phyloP scores from a whole-genome alignment of 352 stramenopile genomes.

The Plasmopara viticola region DNA sequence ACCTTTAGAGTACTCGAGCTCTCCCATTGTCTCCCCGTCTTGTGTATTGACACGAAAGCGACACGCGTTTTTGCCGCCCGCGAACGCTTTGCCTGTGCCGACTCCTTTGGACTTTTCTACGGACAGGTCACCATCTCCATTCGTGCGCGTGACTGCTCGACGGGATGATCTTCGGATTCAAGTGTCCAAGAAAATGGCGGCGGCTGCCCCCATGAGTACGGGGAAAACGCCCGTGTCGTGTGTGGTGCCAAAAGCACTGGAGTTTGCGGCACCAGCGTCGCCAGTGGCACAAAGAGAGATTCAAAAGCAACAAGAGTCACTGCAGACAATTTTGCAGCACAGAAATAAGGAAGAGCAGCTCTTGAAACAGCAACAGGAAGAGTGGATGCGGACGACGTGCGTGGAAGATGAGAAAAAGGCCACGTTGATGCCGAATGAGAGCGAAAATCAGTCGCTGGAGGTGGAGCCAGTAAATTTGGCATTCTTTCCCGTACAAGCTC shows the following conservation, averaged over 20 bases:
- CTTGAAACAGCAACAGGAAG: slow-evolving; percentile 66
- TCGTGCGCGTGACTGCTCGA: slow-evolving; percentile 17
- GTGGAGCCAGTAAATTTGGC: slow-evolving; percentile 15
- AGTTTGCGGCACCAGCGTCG: slow-evolving; percentile 48
- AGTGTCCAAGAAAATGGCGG: slow-evolving; percentile 75
- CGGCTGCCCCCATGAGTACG: slow-evolving; percentile 18
- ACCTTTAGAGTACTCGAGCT: slow-evolving; percentile 30
- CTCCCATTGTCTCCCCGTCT: slow-evolving; percentile 24
- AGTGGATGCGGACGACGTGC: slow-evolving; percentile 55
- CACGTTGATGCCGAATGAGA: slow-evolving; percentile 12
- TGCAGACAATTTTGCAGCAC: slow-evolving; percentile 54
- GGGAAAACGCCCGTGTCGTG: slow-evolving; percentile 1
- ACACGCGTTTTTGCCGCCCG: slow-evolving; percentile 17
- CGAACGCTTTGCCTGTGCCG: slow-evolving; percentile 4
- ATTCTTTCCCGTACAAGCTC: slow-evolving; percentile 22
- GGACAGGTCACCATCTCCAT: slow-evolving; percentile 7
- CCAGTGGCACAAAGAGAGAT: slow-evolving; percentile 61
- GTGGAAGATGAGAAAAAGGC: slow-evolving; percentile 10
- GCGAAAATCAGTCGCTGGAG: slow-evolving; percentile 8
- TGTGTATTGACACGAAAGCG: slow-evolving; percentile 15
- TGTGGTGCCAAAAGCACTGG: slow-evolving; percentile 13
- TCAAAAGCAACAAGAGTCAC: slow-evolving; percentile 45
- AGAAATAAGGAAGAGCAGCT: slow-evolving; percentile 61
- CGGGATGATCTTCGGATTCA: slow-evolving; percentile 66
- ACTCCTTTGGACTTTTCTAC: slow-evolving; percentile 1